Percentiles rank a stretch among this genome's conserved stretches.
Evolutionary conservation across 208 protist species (phyloP).

Genomic region (Crithidia expoeki): DNA sequence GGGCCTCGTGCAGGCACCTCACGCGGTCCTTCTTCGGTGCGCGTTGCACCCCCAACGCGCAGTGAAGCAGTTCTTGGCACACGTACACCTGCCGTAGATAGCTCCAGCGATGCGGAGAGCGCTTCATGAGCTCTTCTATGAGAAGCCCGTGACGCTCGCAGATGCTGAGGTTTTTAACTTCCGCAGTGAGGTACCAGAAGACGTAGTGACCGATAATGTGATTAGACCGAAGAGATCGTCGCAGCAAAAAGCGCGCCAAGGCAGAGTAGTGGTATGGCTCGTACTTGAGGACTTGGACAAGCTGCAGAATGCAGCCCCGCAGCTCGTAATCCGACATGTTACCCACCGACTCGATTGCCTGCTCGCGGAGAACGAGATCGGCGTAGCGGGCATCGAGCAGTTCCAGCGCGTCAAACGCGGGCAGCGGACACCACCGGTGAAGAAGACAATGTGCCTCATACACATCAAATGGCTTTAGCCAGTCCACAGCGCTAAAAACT

Average conservation of each 20-base stretch:
- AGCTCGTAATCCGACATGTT: slow-evolving; percentile 76
- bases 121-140: slow-evolving; percentile 79
- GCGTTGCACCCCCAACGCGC: slow-evolving; percentile 57
- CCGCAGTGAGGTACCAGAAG: slow-evolving; percentile 90
- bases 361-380: slow-evolving; percentile 68
- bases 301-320: slow-evolving; percentile 79
- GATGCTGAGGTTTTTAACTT: slow-evolving; percentile 73
- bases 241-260: slow-evolving; percentile 72
- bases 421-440: slow-evolving; percentile 47
- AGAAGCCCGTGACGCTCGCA: slow-evolving; percentile 83
- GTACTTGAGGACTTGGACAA: slow-evolving; percentile 89
- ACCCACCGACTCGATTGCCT: slow-evolving; percentile 67
- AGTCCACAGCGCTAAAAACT: slow-evolving; percentile 75
- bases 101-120: slow-evolving; percentile 53
- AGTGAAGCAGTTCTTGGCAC: slow-evolving; percentile 56
- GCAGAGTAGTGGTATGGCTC: slow-evolving; percentile 85
- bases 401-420: slow-evolving; percentile 78
- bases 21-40: slow-evolving; percentile 62
- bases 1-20: slow-evolving; percentile 41
- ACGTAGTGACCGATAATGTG: slow-evolving; percentile 82
- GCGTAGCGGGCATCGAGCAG: slow-evolving; percentile 78
- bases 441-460: slow-evolving; percentile 64
- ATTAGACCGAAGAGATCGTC: slow-evolving; percentile 66
- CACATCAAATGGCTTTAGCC: slow-evolving; percentile 66
- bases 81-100: slow-evolving; percentile 72